A percentile compares a stretch with the other conserved stretches of the same genome.
Evolutionary conservation across 2,329 filamentous ascomycete genomes (phyloP).

Genomic region (Aspergillus persii): DNA sequence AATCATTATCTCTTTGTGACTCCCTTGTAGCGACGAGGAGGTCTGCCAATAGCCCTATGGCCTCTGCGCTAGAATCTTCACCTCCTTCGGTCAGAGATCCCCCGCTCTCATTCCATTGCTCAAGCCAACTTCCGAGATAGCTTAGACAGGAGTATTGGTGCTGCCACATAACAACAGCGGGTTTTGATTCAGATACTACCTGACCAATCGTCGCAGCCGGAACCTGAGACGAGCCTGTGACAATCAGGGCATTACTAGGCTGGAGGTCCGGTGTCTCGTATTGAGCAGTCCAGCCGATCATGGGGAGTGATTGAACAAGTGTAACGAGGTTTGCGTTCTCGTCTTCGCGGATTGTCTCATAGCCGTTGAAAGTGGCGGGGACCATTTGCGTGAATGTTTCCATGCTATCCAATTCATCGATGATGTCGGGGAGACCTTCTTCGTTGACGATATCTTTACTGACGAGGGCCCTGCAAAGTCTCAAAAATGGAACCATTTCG

Average conservation of each 20-base stretch:
- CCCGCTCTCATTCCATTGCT: constrained; percentile 47
- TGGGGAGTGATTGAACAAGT: constrained; percentile 57
- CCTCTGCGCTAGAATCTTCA: constrained; percentile 66
- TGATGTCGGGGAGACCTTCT: constrained; percentile 53
- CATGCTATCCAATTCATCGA: constrained; percentile 66
- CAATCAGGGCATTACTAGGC: constrained; percentile 33
- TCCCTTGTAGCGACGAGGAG: constrained; percentile 55
- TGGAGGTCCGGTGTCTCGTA: constrained; percentile 19
- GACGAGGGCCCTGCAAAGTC: constrained; percentile 65
- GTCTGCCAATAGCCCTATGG: constrained; percentile 70
- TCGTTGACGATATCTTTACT: constrained; percentile 44
- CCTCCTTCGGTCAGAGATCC: constrained; percentile 55
- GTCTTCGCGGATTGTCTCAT: constrained; percentile 77
- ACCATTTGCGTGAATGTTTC: constrained; percentile 74
- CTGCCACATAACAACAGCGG: constrained; percentile 71
- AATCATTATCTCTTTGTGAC: constrained; percentile 35
- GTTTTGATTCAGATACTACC: constrained; percentile 74
- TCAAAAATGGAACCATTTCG: constrained; percentile 76
- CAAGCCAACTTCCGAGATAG: constrained; percentile 69
- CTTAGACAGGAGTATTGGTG: constrained; percentile 75
- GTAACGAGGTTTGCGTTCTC: constrained; percentile 78
- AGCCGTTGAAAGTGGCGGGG: constrained; percentile 69
- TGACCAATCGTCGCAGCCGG: constrained; percentile 42
- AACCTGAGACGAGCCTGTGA: constrained; percentile 37
- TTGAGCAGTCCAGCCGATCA: constrained; percentile 35